Percentiles rank a stretch among this genome's conserved stretches.
phyloP scores from a whole-genome alignment of 2,329 filamentous ascomycete genomes.

The Ceratocystis lukuohia region DNA sequence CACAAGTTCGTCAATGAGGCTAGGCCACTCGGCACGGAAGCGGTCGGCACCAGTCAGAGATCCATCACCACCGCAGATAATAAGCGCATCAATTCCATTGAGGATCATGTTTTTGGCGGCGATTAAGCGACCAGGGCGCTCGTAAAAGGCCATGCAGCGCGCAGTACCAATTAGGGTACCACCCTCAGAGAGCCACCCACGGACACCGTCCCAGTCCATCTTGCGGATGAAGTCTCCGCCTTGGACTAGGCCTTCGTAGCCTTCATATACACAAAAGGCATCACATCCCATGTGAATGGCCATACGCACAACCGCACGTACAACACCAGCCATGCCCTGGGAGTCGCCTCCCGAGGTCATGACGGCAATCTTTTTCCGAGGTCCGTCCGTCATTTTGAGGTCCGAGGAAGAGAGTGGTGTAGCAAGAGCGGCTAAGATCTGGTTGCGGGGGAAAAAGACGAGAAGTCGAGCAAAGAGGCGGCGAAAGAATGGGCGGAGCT shows the following conservation, averaged over 20 bases:
- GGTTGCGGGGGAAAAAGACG: slow-evolving; percentile 16
- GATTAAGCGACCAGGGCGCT: slow-evolving; percentile 66
- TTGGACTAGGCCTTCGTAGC: slow-evolving; percentile 86
- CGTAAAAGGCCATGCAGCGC: slow-evolving; percentile 81
- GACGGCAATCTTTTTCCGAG: slow-evolving; percentile 62
- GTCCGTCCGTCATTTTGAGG: slow-evolving; percentile 29
- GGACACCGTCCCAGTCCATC: slow-evolving; percentile 86
- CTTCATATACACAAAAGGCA: slow-evolving; percentile 74
- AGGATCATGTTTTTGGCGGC: slow-evolving; percentile 92
- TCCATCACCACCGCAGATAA: slow-evolving; percentile 95
- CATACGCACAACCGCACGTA: slow-evolving; percentile 83
- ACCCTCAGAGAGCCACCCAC: slow-evolving; percentile 85
- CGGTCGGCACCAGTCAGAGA: slow-evolving; percentile 90
- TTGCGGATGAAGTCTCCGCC: slow-evolving; percentile 78
- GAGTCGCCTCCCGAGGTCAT: slow-evolving; percentile 93
- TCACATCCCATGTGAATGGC: slow-evolving; percentile 74
- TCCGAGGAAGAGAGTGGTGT: slow-evolving; percentile 15
- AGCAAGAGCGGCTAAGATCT: slow-evolving; percentile 17
- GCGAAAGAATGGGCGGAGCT: slow-evolving; percentile 24
- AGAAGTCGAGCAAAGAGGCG: slow-evolving; percentile 17
- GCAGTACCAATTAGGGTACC: slow-evolving; percentile 94
- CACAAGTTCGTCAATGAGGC: slow-evolving; percentile 74
- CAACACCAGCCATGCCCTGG: slow-evolving; percentile 86
- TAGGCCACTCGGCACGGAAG: slow-evolving; percentile 86
- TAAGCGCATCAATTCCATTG: slow-evolving; percentile 84